Percentiles rank a stretch among this genome's conserved stretches.
These are phyloP conservation scores for Podila verticillata DNA, from an alignment of 192 early-diverging fungal species.

Conservation along the genomic window DNA sequence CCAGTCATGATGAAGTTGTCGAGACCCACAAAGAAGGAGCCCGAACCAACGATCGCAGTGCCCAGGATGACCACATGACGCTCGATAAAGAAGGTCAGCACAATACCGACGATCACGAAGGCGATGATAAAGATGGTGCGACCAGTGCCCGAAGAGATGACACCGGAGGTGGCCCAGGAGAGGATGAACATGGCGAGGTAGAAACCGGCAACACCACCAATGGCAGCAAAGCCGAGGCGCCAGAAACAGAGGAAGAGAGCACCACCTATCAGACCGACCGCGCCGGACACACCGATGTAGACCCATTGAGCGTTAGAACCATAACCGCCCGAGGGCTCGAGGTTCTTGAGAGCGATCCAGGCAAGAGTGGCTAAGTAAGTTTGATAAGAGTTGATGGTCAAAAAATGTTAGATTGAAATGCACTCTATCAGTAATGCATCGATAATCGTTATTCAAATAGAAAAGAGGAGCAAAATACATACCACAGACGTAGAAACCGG, in stretches of 20 bases:
- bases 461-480: constrained; percentile 33
- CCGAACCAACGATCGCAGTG: constrained; percentile 80
- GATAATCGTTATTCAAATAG: background rate
- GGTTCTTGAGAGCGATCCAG: constrained; percentile 56
- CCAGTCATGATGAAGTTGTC: constrained; percentile 83
- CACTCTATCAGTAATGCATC: background rate
- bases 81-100: constrained; percentile 72
- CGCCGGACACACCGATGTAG: constrained; percentile 64
- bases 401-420: background rate
- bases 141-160: constrained; percentile 68
- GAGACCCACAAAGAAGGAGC: constrained; percentile 77
- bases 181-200: constrained; percentile 75
- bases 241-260: constrained; percentile 67
- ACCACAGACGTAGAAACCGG: constrained; percentile 76
- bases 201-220: constrained; percentile 84
- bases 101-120: constrained; percentile 63
- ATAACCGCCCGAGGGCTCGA: constrained; percentile 51
- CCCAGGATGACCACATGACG: constrained; percentile 70
- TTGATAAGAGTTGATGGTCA: background rate
- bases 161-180: constrained; percentile 63
- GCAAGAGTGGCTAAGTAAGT: constrained; percentile 46
- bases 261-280: constrained; percentile 72
- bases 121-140: constrained; percentile 74
- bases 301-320: constrained; percentile 48
- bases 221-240: constrained; percentile 73